Conservation (phyloP, 768 basidiomycete species). For the Cystobasidium onofrii region DNA sequence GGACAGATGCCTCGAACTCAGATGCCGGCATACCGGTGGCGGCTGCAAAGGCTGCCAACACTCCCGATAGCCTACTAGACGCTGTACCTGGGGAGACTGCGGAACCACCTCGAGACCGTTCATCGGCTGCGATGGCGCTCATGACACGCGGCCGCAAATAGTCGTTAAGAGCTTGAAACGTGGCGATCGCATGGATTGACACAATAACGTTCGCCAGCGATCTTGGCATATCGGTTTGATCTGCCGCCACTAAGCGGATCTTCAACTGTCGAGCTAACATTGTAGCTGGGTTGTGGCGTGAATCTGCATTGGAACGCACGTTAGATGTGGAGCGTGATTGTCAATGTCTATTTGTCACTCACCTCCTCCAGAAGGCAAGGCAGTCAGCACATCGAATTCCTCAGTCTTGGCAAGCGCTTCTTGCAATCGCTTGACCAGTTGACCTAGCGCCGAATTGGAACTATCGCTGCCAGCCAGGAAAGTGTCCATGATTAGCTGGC, state of each 20-base stretch:
- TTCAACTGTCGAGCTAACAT: constrained; percentile 86
- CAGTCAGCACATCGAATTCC: constrained; percentile 85
- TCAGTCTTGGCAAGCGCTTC: constrained; percentile 93
- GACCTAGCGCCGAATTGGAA: constrained; percentile 55
- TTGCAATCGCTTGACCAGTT: constrained; percentile 89
- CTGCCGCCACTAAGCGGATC: constrained; percentile 76
- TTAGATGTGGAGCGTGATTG: neutral
- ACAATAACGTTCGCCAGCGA: constrained; percentile 74
- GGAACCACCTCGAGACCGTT: constrained; percentile 33
- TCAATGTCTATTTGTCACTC: neutral
- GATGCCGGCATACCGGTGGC: constrained; percentile 62
- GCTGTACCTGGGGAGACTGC: constrained; percentile 32
- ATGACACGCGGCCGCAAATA: constrained; percentile 85
- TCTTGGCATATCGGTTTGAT: constrained; percentile 79
- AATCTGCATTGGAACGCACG: constrained; percentile 52
- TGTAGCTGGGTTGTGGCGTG: constrained; percentile 81
- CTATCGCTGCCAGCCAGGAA: constrained; percentile 57
- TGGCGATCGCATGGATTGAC: constrained; percentile 96
- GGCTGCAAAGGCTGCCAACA: constrained; percentile 76
- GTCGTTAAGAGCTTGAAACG: constrained; percentile 92
- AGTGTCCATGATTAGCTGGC: constrained; percentile 69
- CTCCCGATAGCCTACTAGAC: constrained; percentile 60
- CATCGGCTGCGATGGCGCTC: constrained; percentile 47
- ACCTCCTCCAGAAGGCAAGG: constrained; percentile 57
- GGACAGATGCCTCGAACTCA: neutral